Base-by-base conservation (phyloP, 225 moss, liverwort and hornwort species). In the Marchantia paleacea region DNA sequence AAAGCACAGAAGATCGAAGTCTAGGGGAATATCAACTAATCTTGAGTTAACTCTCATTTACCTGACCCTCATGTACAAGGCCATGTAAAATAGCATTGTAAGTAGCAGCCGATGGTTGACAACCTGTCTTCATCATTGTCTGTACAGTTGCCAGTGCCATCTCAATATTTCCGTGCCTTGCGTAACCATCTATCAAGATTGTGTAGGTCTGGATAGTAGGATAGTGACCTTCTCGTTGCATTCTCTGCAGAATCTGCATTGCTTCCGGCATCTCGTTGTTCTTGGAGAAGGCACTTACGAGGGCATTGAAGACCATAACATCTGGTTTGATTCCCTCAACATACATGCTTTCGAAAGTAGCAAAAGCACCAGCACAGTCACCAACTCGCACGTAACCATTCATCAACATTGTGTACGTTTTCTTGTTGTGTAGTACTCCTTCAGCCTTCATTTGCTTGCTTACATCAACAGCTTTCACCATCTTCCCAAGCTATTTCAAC, bases 41-140 rank as follows among this genome's bases (percentile, higher is more conserved):
- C n/a, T 50, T 28, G 15, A 51, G 73, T 53, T 30, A n/a, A 76
- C 20, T 75, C 75, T 54, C 63, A 78, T 79, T 63, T 24, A 94
- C 93, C 89, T 94, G 90, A 69, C 89, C 85, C 76, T 88, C 88
- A 75, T 85, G 90, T 55, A 89, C 87, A 71, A 92, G 87, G 63
- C 92, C 93, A 81, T 90, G 88, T 78, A 92, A 90, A 26, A 94
- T 89, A 69, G 90, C 90, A 63, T 94, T 94, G 55, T 92, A 92
- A 0, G 93, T 94, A 7, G 89, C 87, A 47, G 93, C 92, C 67
- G 89, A 88, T 14, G 93, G 93, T 16, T 89, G 87, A 57, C 87
- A 92, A 12, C 93, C 93, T 75, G 90, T 91, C 77, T 89, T 76
- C 76, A 87, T 91, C 93, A 94, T 90, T 60, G 92, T 88, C 30